A percentile compares a stretch with the other conserved stretches of the same genome.
phyloP scores from a whole-genome alignment of 1,139 yeast genomes.

The Magnusiomyces fungicola region DNA sequence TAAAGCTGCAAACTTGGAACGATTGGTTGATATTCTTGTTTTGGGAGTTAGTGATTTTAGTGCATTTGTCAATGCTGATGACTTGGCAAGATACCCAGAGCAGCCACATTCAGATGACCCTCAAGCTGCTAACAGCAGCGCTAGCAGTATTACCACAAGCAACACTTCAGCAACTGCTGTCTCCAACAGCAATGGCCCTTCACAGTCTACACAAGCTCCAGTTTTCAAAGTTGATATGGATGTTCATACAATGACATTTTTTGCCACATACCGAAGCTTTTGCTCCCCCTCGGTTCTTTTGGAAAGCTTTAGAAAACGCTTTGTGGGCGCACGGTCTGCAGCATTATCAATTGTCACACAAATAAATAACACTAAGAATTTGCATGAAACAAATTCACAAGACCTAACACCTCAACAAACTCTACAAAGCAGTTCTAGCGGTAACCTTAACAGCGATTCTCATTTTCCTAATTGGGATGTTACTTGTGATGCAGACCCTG shows the following conservation, averaged over 20 bases:
- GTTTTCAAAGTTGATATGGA: slow-evolving; percentile 49
- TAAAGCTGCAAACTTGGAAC: slow-evolving; percentile 55
- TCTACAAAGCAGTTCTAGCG: slow-evolving; percentile 2
- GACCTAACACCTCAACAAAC: not conserved
- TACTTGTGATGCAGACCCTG: slow-evolving; percentile 28
- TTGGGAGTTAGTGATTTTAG: slow-evolving; percentile 55
- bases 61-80: slow-evolving; percentile 38
- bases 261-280: slow-evolving; percentile 58
- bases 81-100: slow-evolving; percentile 17
- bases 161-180: slow-evolving; percentile 18
- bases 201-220: slow-evolving; percentile 14
- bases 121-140: not conserved
- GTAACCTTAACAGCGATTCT: too few species aligned
- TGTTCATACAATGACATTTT: slow-evolving; percentile 53
- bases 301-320: slow-evolving; percentile 45
- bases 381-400: not conserved
- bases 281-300: slow-evolving; percentile 47
- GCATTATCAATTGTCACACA: slow-evolving; percentile 40
- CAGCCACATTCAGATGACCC: not conserved
- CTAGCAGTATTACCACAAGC: slow-evolving; percentile 23
- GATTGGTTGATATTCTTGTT: slow-evolving; percentile 54
- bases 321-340: slow-evolving; percentile 53
- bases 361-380: not conserved
- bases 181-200: slow-evolving; percentile 12
- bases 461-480: slow-evolving; percentile 36